Percentiles rank a stretch among this genome's conserved stretches.
These are phyloP conservation scores for Scytalidium lignicola DNA, from an alignment of 2,329 filamentous ascomycete species.

Conservation along the genomic window DNA sequence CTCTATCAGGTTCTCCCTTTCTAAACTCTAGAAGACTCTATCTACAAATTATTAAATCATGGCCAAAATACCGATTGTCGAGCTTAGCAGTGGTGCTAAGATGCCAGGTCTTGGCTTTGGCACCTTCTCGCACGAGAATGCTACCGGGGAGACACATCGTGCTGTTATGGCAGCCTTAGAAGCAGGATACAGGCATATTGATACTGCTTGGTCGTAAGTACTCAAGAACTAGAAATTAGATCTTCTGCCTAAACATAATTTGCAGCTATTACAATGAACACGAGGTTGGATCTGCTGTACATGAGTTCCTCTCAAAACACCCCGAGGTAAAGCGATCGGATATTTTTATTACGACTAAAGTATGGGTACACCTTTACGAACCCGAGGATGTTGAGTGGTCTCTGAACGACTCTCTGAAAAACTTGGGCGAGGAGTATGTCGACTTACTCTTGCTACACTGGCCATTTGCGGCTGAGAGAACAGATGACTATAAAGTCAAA, in stretches of 20 bases:
- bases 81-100: constrained; percentile 28
- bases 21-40: not conserved
- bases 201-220: constrained; percentile 60
- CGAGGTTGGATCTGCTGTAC: constrained; percentile 73
- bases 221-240: constrained; percentile 8
- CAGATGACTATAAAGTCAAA: constrained; percentile 56
- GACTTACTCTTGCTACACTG: constrained; percentile 81
- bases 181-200: constrained; percentile 61
- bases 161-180: constrained; percentile 56
- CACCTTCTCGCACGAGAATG: constrained; percentile 19
- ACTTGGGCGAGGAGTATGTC: constrained; percentile 71
- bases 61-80: constrained; percentile 17
- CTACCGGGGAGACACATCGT: constrained; percentile 38
- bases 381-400: constrained; percentile 58
- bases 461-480: constrained; percentile 73
- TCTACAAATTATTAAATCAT: constrained; percentile 2
- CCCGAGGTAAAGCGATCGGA: constrained; percentile 67
- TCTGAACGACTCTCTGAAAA: constrained; percentile 66
- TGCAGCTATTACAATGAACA: constrained; percentile 67
- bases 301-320: constrained; percentile 56
- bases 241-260: constrained; percentile 22
- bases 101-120: constrained; percentile 41
- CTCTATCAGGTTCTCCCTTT: no score
- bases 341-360: constrained; percentile 76
- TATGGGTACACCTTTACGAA: constrained; percentile 72